These are phyloP conservation scores for Elaphomyces granulatus DNA, from an alignment of 495 filamentous ascomycete genomes.

Conservation along the genomic window DNA sequence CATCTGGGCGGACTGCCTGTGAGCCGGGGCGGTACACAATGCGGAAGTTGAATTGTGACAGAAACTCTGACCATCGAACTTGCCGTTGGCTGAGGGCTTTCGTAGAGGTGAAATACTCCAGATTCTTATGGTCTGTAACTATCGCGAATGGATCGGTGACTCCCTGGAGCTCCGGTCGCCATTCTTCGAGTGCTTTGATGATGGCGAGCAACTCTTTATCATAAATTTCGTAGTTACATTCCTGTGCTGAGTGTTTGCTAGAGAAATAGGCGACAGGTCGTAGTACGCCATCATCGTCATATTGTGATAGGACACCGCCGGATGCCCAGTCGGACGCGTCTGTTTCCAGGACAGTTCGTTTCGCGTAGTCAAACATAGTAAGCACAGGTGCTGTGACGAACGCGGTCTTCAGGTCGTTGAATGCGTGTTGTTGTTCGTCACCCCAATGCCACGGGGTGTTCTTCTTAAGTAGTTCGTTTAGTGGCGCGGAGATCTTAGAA, in stretches of 20 bases:
- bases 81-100: constrained; percentile 10
- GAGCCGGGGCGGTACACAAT: constrained; percentile 14
- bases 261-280: constrained; percentile 7
- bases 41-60: constrained; percentile 16
- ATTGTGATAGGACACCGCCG: no score
- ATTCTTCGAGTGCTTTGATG: constrained; percentile 16
- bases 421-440: constrained; percentile 1
- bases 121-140: constrained; percentile 11
- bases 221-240: constrained; percentile 19
- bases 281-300: neutral
- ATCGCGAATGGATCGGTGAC: constrained; percentile 4
- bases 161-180: constrained; percentile 12
- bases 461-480: constrained; percentile 8
- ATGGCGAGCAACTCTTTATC: constrained; percentile 16
- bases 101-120: constrained; percentile 9
- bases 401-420: constrained; percentile 7
- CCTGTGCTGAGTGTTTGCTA: constrained; percentile 7
- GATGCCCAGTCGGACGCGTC: neutral
- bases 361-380: no score
- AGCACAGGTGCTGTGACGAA: no score
- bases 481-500: neutral
- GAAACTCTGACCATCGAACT: constrained; percentile 9
- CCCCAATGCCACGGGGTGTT: constrained; percentile 5
- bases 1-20: constrained; percentile 8
- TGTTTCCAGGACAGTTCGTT: no score